Conservation (phyloP, 2,329 filamentous ascomycete genomes). For the Penicillium olsonii region DNA sequence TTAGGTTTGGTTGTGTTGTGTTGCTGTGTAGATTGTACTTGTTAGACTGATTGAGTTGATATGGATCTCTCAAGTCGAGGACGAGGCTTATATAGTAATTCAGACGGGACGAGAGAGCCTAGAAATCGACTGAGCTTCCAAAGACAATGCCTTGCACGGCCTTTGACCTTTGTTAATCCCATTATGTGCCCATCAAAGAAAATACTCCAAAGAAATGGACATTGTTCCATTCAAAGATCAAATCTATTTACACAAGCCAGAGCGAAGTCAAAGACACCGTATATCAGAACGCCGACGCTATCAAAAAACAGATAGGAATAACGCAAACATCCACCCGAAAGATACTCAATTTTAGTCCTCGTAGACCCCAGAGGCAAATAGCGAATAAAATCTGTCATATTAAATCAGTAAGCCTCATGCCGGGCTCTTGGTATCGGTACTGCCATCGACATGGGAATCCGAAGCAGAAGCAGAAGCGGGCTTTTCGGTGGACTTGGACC, state of each 20-base stretch:
- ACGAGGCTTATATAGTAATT: too few species aligned
- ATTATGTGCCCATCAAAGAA: too few species aligned
- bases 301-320: slow-evolving; percentile 5
- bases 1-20: too few species aligned
- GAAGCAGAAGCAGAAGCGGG: background rate
- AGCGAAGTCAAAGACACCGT: slow-evolving; percentile 1
- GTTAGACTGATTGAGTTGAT: too few species aligned
- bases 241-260: background rate
- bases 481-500: background rate
- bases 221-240: background rate
- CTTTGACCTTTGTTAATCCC: background rate
- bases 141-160: too few species aligned
- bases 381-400: background rate
- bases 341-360: background rate
- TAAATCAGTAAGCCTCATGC: slow-evolving; percentile 4
- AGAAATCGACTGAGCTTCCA: too few species aligned
- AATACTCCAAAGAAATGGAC: too few species aligned
- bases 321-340: background rate
- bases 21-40: too few species aligned
- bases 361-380: background rate
- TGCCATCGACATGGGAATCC: background rate
- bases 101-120: too few species aligned
- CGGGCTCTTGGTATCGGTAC: background rate
- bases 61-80: too few species aligned
- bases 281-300: slow-evolving; percentile 9